Evolutionary conservation across 352 stramenopile species (phyloP), one percentile per base, ranked within the genome.

Genomic region (Phytophthora chlamydospora): DNA sequence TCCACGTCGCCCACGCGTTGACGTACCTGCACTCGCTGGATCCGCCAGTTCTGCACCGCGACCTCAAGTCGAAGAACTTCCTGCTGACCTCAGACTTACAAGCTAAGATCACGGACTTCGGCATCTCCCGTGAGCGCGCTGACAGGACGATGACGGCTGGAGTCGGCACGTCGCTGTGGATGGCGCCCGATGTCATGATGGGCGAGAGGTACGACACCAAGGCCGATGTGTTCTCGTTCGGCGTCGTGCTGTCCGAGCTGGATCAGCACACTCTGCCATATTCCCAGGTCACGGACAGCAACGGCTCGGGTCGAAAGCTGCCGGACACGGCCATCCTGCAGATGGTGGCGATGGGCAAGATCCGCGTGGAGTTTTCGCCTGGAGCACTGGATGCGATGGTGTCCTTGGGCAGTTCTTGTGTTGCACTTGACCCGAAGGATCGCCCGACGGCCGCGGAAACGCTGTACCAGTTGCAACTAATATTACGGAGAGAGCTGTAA

Each of bases 41-140:
- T 0, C 57, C 59, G 21, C 38, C 48, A 0, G 47, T 78, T 13
- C 41, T 83, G 2, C 74, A 83, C 49, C 71, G 74, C 17, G 68
- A 83, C 49, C 64, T 78, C 52, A 83, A 79, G 58, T 83, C 75
- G 3, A 60, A 63, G 27, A 80, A 83, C 39, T 16, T n/a, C n/a
- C n/a, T n/a, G n/a, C n/a, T n/a, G n/a, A n/a, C n/a, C n/a, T n/a
- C n/a, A n/a, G n/a, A n/a, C n/a, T n/a, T n/a, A n/a, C n/a, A n/a
- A n/a, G n/a, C n/a, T n/a, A n/a, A n/a, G n/a, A n/a, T n/a, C n/a
- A n/a, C n/a, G n/a, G n/a, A n/a, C n/a, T n/a, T n/a, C n/a, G n/a
- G n/a, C n/a, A n/a, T n/a, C n/a, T n/a, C n/a, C n/a, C n/a, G n/a
- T n/a, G n/a, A n/a, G n/a, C n/a, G n/a, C n/a, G n/a, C n/a, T n/a